Percentiles rank a stretch among this genome's conserved stretches.
Evolutionary conservation across 1,284 basidiomycete genomes (phyloP).

Genomic region (Mycena citricolor): DNA sequence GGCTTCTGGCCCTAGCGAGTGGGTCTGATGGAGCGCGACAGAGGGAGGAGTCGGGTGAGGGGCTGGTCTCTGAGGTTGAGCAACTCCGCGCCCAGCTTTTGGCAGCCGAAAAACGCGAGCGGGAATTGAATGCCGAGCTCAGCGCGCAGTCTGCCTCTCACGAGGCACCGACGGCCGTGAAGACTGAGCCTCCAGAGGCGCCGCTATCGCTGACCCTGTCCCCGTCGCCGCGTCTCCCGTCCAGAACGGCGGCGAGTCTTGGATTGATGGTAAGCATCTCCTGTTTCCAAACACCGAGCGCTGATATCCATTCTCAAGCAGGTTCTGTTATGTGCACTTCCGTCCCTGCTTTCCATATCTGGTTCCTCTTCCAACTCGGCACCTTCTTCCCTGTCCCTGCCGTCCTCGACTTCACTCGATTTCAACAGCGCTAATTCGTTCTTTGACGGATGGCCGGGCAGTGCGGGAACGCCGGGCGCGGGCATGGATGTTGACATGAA

Average conservation of each 20-base stretch:
- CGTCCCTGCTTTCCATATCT: conserved; percentile 63
- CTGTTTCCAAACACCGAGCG: conserved; percentile 17
- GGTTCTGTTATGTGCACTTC: conserved; percentile 71
- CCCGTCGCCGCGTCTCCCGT: conserved; percentile 39
- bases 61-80: conserved; percentile 60
- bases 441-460: conserved; percentile 55
- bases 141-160: conserved; percentile 37
- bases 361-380: conserved; percentile 39
- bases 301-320: conserved; percentile 39
- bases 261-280: conserved; percentile 63
- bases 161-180: conserved; percentile 42
- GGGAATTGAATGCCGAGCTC: conserved; percentile 60
- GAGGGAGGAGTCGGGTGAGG: conserved; percentile 29
- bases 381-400: conserved; percentile 55
- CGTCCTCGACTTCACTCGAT: conserved; percentile 48
- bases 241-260: conserved; percentile 60
- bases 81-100: conserved; percentile 63
- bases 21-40: conserved; percentile 23
- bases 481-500: conserved; percentile 47
- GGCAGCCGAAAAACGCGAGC: conserved; percentile 64
- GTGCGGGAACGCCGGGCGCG: conserved; percentile 39
- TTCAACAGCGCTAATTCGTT: conserved; percentile 47
- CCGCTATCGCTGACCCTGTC: conserved; percentile 42
- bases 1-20: conserved; percentile 54
- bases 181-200: conserved; percentile 49